These are phyloP conservation scores for Penicillium cinerascens DNA, from an alignment of 495 filamentous ascomycete species.

Conservation along the genomic window DNA sequence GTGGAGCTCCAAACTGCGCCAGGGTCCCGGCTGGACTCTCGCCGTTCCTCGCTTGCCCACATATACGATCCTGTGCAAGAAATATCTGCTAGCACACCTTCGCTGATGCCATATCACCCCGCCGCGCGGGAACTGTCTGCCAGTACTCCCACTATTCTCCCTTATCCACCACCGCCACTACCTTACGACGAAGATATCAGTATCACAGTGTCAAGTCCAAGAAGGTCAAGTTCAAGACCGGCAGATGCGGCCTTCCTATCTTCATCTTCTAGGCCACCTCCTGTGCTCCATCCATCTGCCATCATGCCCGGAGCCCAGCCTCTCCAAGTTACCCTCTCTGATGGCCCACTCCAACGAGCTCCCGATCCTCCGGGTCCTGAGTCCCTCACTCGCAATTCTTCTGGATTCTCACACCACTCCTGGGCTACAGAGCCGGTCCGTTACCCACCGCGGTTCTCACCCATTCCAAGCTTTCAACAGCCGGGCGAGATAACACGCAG, in stretches of 20 bases:
- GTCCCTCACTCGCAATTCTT: slow-evolving; percentile 33
- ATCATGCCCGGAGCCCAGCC: slow-evolving; percentile 38
- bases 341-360: slow-evolving; percentile 14
- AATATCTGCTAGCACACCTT: slow-evolving; percentile 32
- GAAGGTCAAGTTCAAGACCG: slow-evolving; percentile 5
- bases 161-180: slow-evolving; percentile 20
- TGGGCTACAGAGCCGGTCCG: slow-evolving; percentile 40
- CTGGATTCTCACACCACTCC: slow-evolving; percentile 35
- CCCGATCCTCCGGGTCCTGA: slow-evolving; percentile 29
- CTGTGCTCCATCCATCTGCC: slow-evolving; percentile 36
- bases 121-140: slow-evolving; percentile 15
- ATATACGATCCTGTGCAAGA: slow-evolving; percentile 18
- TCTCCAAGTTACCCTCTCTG: slow-evolving; percentile 13
- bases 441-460: slow-evolving; percentile 28
- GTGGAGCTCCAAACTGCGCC: slow-evolving; percentile 25
- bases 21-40: slow-evolving; percentile 23
- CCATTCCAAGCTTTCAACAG: slow-evolving; percentile 17
- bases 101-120: slow-evolving; percentile 16
- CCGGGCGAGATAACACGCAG: slow-evolving; percentile 2
- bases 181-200: slow-evolving; percentile 34
- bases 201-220: slow-evolving; percentile 15
- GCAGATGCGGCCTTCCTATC: background rate
- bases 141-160: slow-evolving; percentile 13
- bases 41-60: slow-evolving; percentile 21
- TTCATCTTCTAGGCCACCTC: background rate